phyloP scores from a whole-genome alignment of 805 yeast species.

The Saccharomycopsis sp. region DNA sequence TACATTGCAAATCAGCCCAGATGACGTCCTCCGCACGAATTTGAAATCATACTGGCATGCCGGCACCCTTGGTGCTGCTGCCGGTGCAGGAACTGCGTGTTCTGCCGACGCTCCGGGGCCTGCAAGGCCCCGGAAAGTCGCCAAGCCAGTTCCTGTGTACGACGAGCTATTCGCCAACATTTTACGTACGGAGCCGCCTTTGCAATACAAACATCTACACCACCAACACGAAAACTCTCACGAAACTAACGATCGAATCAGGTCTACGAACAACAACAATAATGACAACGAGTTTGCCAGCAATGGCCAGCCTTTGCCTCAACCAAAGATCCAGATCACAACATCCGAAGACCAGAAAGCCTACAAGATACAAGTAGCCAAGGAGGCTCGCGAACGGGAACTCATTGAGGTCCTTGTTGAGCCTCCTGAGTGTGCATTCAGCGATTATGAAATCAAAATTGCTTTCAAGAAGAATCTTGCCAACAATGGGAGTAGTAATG shows the following conservation, averaged over 20 bases:
- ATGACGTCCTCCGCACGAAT: not conserved
- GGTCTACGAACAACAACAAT: not conserved
- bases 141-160: not conserved
- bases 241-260: not conserved
- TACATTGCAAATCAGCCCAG: not conserved
- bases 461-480: not conserved
- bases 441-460: not conserved
- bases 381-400: not conserved
- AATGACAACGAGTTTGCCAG: not conserved
- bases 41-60: not conserved
- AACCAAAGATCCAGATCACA: not conserved
- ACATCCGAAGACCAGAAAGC: not conserved
- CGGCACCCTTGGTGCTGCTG: not conserved
- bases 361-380: not conserved
- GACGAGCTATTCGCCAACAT: not conserved
- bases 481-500: not conserved
- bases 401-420: not conserved
- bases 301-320: not conserved
- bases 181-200: not conserved
- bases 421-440: not conserved
- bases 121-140: too few species aligned
- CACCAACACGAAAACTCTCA: not conserved
- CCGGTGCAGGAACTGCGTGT: not conserved
- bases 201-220: slow-evolving; percentile 1
- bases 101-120: too few species aligned